A percentile compares a stretch with the other conserved stretches of the same genome.
phyloP scores from a whole-genome alignment of 495 filamentous ascomycete species.

The Elaphomyces granulatus region DNA sequence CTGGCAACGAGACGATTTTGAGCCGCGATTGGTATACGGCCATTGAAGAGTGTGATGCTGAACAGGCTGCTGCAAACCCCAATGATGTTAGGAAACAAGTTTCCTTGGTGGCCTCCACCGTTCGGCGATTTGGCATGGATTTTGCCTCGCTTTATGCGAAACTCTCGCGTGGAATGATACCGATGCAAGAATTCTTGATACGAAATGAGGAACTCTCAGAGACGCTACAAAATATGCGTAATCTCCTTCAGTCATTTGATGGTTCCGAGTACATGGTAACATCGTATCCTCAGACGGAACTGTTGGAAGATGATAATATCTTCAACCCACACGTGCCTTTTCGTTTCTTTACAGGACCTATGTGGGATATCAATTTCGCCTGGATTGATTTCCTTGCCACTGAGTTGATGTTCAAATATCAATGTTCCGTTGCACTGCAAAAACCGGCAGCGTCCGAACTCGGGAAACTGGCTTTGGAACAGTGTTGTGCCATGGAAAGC shows the following conservation, averaged over 20 bases:
- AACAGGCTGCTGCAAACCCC: constrained; percentile 45
- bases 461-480: constrained; percentile 45
- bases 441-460: constrained; percentile 40
- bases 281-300: constrained; percentile 37
- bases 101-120: constrained; percentile 45
- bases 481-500: constrained; percentile 63
- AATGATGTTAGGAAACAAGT: constrained; percentile 49
- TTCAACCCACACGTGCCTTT: constrained; percentile 58
- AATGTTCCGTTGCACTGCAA: constrained; percentile 40
- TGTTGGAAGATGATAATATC: constrained; percentile 37
- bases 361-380: constrained; percentile 63
- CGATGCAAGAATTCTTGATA: constrained; percentile 45
- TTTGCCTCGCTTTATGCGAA: constrained; percentile 67
- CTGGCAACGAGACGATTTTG: constrained; percentile 59
- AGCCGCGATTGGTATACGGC: constrained; percentile 67
- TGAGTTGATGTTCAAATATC: constrained; percentile 66
- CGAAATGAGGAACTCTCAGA: constrained; percentile 44
- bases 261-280: constrained; percentile 35
- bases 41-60: constrained; percentile 45
- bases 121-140: constrained; percentile 64
- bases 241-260: constrained; percentile 43
- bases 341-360: constrained; percentile 46
- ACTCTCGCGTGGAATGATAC: constrained; percentile 44
- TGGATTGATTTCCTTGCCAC: constrained; percentile 65
- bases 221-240: constrained; percentile 41